A percentile compares a stretch with the other conserved stretches of the same genome.
Evolutionary conservation across 768 basidiomycete genomes (phyloP).

Genomic region (Lanmaoa pseudosensibilis): DNA sequence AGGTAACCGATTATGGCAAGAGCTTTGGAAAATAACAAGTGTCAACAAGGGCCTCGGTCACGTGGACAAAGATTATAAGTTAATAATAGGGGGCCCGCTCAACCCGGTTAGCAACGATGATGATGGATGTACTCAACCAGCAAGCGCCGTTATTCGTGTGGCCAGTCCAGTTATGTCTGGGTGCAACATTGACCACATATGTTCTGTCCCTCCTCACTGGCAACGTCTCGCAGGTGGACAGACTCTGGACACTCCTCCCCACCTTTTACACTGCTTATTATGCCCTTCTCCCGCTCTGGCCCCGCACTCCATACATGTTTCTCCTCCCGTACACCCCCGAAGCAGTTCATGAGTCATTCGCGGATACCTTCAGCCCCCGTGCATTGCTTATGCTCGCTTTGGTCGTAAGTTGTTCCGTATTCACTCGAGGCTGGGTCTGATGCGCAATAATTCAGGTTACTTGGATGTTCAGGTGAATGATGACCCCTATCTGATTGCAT

Average conservation of each 20-base stretch:
- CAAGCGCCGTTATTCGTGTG: slow-evolving; percentile 46
- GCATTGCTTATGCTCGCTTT: slow-evolving; percentile 74
- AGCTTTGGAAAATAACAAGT: slow-evolving; percentile 20
- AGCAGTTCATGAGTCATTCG: slow-evolving; percentile 33
- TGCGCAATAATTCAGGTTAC: slow-evolving; percentile 29
- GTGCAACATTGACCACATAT: slow-evolving; percentile 49
- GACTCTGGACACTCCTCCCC: slow-evolving; percentile 78
- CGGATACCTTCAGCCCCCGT: slow-evolving; percentile 62
- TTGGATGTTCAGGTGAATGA: slow-evolving; percentile 62
- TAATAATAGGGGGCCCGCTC: not conserved
- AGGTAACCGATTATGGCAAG: slow-evolving; percentile 9
- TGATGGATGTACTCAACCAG: slow-evolving; percentile 18
- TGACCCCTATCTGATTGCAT: slow-evolving; percentile 7
- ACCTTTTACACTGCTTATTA: slow-evolving; percentile 81
- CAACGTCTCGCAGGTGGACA: slow-evolving; percentile 88
- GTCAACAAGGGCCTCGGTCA: slow-evolving; percentile 10
- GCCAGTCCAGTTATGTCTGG: slow-evolving; percentile 63
- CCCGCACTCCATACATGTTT: slow-evolving; percentile 34
- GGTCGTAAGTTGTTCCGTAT: slow-evolving; percentile 42
- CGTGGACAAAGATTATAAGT: not conserved
- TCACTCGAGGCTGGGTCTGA: not conserved
- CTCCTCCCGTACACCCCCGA: slow-evolving; percentile 60
- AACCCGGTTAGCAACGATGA: not conserved
- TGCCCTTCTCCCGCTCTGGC: slow-evolving; percentile 69
- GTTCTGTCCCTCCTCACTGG: slow-evolving; percentile 64